Evolutionary conservation across 306 rosid species (phyloP).

Genomic region (Cucurbita maxima): DNA sequence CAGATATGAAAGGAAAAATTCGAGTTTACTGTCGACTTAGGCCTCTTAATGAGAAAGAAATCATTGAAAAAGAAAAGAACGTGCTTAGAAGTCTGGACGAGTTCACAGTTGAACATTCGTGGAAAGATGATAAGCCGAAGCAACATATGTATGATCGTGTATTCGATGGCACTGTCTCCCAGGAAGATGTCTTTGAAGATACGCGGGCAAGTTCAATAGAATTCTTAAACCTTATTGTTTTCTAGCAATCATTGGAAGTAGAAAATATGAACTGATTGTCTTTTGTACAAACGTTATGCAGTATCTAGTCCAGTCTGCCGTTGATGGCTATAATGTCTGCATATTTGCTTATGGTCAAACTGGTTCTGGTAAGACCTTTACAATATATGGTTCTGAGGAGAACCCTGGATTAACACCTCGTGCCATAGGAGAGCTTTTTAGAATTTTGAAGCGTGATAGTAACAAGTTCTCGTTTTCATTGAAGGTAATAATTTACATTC

Average conservation of each 20-base stretch:
- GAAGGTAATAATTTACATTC: constrained; percentile 30
- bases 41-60: constrained; percentile 71
- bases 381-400: constrained; percentile 66
- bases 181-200: constrained; percentile 81
- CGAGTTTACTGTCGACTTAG: constrained; percentile 81
- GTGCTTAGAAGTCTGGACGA: constrained; percentile 42
- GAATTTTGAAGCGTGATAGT: constrained; percentile 45
- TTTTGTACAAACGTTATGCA: constrained; percentile 22
- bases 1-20: constrained; percentile 98
- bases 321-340: constrained; percentile 82
- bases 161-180: constrained; percentile 56
- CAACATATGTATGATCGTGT: constrained; percentile 78
- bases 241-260: background rate
- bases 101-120: constrained; percentile 79
- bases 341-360: constrained; percentile 96
- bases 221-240: background rate
- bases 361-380: constrained; percentile 87
- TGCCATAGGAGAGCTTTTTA: constrained; percentile 62
- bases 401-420: constrained; percentile 80
- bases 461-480: constrained; percentile 70
- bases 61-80: constrained; percentile 33
- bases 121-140: constrained; percentile 74
- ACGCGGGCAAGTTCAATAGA: constrained; percentile 56
- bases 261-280: background rate
- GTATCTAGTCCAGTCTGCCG: constrained; percentile 89